phyloP scores from a whole-genome alignment of 805 yeast species.

The Tetrapisispora fleetii region DNA sequence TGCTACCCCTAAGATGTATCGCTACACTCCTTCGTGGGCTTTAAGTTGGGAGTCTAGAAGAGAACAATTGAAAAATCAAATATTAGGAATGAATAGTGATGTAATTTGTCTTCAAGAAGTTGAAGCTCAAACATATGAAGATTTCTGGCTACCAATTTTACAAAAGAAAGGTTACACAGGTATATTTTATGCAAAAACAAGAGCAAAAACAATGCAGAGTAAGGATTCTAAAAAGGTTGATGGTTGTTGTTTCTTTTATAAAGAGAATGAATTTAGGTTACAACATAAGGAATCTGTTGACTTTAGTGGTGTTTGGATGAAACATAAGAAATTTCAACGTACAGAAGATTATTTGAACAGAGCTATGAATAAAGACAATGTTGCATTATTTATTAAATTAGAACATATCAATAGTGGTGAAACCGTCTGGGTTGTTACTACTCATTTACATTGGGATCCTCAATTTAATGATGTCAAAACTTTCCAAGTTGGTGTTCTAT shows the following conservation, averaged over 20 bases:
- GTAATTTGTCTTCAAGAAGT: slow-evolving; percentile 92
- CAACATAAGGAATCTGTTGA: slow-evolving; percentile 68
- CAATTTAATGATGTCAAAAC: slow-evolving; percentile 91
- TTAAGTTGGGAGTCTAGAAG: slow-evolving; percentile 86
- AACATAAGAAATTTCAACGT: slow-evolving; percentile 77
- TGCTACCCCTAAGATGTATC: slow-evolving; percentile 86
- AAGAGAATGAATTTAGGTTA: slow-evolving; percentile 55
- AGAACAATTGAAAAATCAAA: slow-evolving; percentile 63
- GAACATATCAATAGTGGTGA: slow-evolving; percentile 68
- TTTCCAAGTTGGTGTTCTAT: slow-evolving; percentile 82
- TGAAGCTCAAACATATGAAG: slow-evolving; percentile 76
- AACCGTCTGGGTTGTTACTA: slow-evolving; percentile 66
- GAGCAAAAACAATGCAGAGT: slow-evolving; percentile 83
- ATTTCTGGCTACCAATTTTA: slow-evolving; percentile 74
- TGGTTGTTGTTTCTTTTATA: slow-evolving; percentile 95
- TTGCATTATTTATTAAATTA: slow-evolving; percentile 69
- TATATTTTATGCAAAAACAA: slow-evolving; percentile 72
- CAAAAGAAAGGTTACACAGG: slow-evolving; percentile 69
- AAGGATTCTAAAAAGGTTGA: slow-evolving; percentile 83
- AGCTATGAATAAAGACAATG: slow-evolving; percentile 90
- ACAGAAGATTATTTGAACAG: slow-evolving; percentile 92
- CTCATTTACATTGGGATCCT: slow-evolving; percentile 99
- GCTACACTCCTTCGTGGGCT: slow-evolving; percentile 97
- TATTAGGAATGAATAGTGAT: slow-evolving; percentile 57
- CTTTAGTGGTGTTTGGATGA: slow-evolving; percentile 71